phyloP scores from a whole-genome alignment of 805 yeast species.

The Allodekkera sacchari region DNA sequence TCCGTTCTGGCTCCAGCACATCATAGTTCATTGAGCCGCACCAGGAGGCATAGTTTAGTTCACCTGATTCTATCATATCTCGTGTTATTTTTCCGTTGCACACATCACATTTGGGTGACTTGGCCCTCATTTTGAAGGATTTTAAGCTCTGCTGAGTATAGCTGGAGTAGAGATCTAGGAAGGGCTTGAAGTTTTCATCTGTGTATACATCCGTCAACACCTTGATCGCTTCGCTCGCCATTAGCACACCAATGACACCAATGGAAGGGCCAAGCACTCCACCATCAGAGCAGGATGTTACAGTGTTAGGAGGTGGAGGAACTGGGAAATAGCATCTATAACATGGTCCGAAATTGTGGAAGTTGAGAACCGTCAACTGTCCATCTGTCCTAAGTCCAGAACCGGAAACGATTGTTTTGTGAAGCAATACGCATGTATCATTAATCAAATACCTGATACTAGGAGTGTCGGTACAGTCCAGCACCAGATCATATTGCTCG shows the following conservation, averaged over 20 bases:
- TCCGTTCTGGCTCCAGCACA: slow-evolving; percentile 34
- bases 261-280: slow-evolving; percentile 97
- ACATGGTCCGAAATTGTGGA: slow-evolving; percentile 68
- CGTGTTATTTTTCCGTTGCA: slow-evolving; percentile 50
- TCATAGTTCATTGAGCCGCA: slow-evolving; percentile 56
- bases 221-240: slow-evolving; percentile 84
- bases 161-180: slow-evolving; percentile 59
- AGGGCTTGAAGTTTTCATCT: slow-evolving; percentile 55
- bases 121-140: slow-evolving; percentile 70
- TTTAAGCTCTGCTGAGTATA: slow-evolving; percentile 53
- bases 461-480: slow-evolving; percentile 96
- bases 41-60: slow-evolving; percentile 58
- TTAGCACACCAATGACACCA: slow-evolving; percentile 80
- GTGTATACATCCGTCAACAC: slow-evolving; percentile 49
- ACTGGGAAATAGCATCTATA: slow-evolving; percentile 87
- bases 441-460: slow-evolving; percentile 77
- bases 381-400: slow-evolving; percentile 91
- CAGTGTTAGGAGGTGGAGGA: slow-evolving; percentile 81
- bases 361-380: slow-evolving; percentile 73
- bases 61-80: slow-evolving; percentile 35
- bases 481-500: slow-evolving; percentile 57
- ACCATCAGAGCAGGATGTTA: slow-evolving; percentile 83
- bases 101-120: slow-evolving; percentile 49
- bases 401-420: slow-evolving; percentile 77
- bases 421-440: slow-evolving; percentile 66